phyloP scores from a whole-genome alignment of 768 basidiomycete species.

The Russula lepida region DNA sequence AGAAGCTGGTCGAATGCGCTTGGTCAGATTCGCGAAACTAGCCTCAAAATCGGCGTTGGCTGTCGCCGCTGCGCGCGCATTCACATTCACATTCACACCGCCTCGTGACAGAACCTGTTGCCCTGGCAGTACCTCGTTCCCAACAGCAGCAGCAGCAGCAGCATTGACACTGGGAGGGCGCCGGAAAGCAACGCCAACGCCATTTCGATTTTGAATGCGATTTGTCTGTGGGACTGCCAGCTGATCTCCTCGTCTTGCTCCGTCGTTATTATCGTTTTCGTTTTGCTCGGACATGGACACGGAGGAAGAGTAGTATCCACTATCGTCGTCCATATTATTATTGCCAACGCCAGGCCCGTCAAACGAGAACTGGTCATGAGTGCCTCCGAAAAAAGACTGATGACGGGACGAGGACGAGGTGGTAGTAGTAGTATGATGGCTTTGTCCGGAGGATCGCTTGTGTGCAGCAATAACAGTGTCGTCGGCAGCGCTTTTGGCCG shows the following conservation, averaged over 20 bases:
- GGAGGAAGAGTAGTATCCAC: conserved; percentile 15
- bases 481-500: not conserved
- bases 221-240: not conserved
- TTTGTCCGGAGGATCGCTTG: not conserved
- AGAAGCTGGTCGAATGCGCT: conserved; percentile 6
- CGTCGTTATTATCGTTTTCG: not conserved
- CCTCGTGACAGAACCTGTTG: not conserved
- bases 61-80: not conserved
- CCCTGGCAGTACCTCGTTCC: not conserved
- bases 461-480: not conserved
- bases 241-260: not conserved
- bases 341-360: not conserved
- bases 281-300: conserved; percentile 1
- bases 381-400: not conserved
- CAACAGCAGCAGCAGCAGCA: not conserved
- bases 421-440: not conserved
- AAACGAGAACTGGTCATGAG: not conserved
- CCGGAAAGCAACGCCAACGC: not conserved
- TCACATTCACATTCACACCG: not conserved
- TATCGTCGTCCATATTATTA: conserved; percentile 9
- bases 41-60: not conserved
- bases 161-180: not conserved
- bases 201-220: not conserved
- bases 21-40: not conserved
- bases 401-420: not conserved